Evolutionary conservation across 1,139 yeast genomes (phyloP), one percentile per base, ranked within the genome.

Genomic region (Hemisphaericaspora xylofermentans): DNA sequence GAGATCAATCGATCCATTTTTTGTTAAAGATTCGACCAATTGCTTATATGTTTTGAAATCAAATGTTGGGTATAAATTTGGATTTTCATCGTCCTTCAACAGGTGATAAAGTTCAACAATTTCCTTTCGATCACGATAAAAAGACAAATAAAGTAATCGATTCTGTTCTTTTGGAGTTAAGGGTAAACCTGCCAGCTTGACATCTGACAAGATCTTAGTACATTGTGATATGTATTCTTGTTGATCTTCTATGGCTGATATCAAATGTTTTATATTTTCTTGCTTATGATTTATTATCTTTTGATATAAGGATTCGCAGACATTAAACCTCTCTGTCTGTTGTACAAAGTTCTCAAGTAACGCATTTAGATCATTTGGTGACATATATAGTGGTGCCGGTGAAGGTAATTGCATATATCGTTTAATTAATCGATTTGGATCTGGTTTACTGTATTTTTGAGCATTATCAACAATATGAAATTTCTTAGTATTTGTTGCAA

Each of bases 331-430:
- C 15, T 10, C 22, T 4, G 41, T n/a, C 5, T 7, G 26, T 31
- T 16, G 34, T 10, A 66, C 48, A 40, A 71, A 61, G 27, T 50
- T 50, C 3, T 51, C 43, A 17, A 76, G 43, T 27, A 77, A 60
- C 8, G 58, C 61, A 43, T 74, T 71, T 27, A 76, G 56, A 47
- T 74, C 74, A 8, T 53, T 47, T 4, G 66, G 60, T 4, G 38
- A 44, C 36, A 74, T 53, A 40, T 63, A 61, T 4, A 58, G 49
- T 4, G 72, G 67, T 16, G 58, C 62, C 7, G 73, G 69, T 3
- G 47, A 39, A 1, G 77, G 76, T 9, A 73, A 51, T 7, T 59
- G 55, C 18, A 57, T 46, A 48, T 69, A 75, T n/a, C 64, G 54
- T 19, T 56, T 52, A 45, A 49, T 70, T 7, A 73, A 51, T 24